A percentile compares a stretch with the other conserved stretches of the same genome.
Conservation (phyloP, 2,329 filamentous ascomycete genomes). For the Colletotrichum camelliae region DNA sequence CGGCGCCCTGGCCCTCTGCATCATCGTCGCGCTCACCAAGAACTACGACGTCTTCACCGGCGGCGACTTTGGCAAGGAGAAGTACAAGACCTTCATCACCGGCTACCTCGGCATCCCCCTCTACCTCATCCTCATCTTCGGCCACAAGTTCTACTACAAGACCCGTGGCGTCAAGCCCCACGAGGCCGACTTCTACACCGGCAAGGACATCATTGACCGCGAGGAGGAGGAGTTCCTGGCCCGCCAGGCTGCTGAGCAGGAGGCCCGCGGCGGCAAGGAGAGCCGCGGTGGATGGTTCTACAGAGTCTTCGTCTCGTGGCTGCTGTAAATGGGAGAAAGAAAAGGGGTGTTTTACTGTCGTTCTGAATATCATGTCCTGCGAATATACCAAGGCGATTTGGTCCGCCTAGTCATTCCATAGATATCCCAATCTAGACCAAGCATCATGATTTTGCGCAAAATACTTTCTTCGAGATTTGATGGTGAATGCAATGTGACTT, state of each 20-base stretch:
- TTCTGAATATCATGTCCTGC: conserved; percentile 19
- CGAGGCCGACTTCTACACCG: conserved; percentile 72
- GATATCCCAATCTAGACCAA: conserved; percentile 18
- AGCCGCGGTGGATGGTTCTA: conserved; percentile 32
- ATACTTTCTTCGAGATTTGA: neutral
- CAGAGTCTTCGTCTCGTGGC: conserved; percentile 25
- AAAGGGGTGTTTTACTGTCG: neutral
- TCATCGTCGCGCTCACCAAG: conserved; percentile 80
- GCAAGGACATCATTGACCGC: conserved; percentile 75
- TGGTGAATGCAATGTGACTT: neutral
- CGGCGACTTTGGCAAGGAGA: conserved; percentile 47
- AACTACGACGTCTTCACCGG: conserved; percentile 76
- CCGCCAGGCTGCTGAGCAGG: conserved; percentile 43
- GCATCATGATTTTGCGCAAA: neutral
- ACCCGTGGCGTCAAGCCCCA: conserved; percentile 60
- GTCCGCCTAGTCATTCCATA: conserved; percentile 9
- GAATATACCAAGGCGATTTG: conserved; percentile 20
- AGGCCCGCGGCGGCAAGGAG: conserved; percentile 26
- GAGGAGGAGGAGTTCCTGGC: conserved; percentile 75
- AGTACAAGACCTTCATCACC: conserved; percentile 77
- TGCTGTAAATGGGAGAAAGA: conserved; percentile 16
- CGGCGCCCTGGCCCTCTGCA: conserved; percentile 71
- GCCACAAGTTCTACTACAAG: conserved; percentile 66
- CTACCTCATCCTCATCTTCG: conserved; percentile 72
- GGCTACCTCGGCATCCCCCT: conserved; percentile 80